These are phyloP conservation scores for Micractinium conductrix DNA, from an alignment of 139 green algal species.

Conservation along the genomic window DNA sequence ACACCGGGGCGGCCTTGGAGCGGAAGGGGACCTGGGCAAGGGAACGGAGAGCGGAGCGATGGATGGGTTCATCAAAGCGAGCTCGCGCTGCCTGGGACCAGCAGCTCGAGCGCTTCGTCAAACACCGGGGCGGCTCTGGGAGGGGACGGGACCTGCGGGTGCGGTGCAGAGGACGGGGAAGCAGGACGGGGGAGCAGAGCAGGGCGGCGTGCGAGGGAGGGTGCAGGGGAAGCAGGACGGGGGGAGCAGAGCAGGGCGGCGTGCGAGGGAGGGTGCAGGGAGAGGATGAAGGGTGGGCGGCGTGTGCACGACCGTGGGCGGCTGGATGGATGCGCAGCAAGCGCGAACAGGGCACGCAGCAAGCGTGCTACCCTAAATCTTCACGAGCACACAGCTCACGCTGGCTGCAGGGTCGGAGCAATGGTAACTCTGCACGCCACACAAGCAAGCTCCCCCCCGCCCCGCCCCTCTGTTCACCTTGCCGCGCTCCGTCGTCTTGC, in stretches of 20 bases:
- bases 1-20: slow-evolving; percentile 38
- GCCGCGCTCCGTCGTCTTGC: slow-evolving; percentile 24
- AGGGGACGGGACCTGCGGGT: background rate
- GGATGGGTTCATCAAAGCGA: too few species aligned
- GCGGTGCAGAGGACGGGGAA: background rate
- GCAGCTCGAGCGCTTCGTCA: slow-evolving; percentile 41
- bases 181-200: background rate
- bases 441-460: too few species aligned
- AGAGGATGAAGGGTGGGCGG: too few species aligned
- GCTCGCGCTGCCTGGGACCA: slow-evolving; percentile 31
- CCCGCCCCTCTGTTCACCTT: background rate
- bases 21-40: slow-evolving; percentile 4
- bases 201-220: background rate
- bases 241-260: background rate
- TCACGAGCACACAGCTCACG: too few species aligned
- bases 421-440: too few species aligned
- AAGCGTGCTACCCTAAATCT: too few species aligned
- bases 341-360: background rate
- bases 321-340: background rate
- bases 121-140: slow-evolving; percentile 33
- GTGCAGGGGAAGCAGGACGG: background rate
- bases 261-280: too few species aligned
- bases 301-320: background rate
- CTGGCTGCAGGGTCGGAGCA: too few species aligned
- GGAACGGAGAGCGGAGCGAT: too few species aligned